phyloP scores from a whole-genome alignment of 2,329 filamentous ascomycete species.

The Colletotrichum viniferum region DNA sequence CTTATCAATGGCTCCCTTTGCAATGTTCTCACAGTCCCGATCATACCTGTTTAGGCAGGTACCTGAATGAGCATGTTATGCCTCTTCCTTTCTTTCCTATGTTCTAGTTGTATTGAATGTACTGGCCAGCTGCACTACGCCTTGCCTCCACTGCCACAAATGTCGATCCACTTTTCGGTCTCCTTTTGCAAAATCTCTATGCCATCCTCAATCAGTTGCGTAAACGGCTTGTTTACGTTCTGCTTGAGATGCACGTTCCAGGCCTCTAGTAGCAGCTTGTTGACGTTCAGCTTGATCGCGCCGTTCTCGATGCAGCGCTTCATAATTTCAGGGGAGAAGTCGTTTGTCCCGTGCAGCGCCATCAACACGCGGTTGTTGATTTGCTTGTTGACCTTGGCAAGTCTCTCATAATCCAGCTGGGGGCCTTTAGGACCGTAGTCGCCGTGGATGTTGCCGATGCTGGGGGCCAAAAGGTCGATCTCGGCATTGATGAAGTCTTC shows the following conservation, averaged over 20 bases:
- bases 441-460: constrained; percentile 79
- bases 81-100: neutral
- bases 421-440: constrained; percentile 71
- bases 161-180: constrained; percentile 27
- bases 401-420: constrained; percentile 61
- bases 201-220: constrained; percentile 27
- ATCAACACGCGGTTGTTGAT: constrained; percentile 11
- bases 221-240: constrained; percentile 24
- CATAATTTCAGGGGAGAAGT: constrained; percentile 24
- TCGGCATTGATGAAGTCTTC: constrained; percentile 73
- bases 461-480: constrained; percentile 76
- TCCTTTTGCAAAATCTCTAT: constrained; percentile 25
- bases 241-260: constrained; percentile 19
- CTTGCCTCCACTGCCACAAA: constrained; percentile 27
- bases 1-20: fast-evolving
- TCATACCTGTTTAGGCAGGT: neutral
- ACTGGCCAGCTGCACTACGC: neutral
- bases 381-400: constrained; percentile 42
- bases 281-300: constrained; percentile 24
- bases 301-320: constrained; percentile 21
- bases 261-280: constrained; percentile 8
- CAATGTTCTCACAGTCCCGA: neutral
- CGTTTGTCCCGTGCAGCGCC: constrained; percentile 26
- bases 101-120: neutral
- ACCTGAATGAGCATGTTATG: neutral